Evolutionary conservation across 2,329 filamentous ascomycete genomes (phyloP).

Genomic region (Trichoderma brevicompactum): DNA sequence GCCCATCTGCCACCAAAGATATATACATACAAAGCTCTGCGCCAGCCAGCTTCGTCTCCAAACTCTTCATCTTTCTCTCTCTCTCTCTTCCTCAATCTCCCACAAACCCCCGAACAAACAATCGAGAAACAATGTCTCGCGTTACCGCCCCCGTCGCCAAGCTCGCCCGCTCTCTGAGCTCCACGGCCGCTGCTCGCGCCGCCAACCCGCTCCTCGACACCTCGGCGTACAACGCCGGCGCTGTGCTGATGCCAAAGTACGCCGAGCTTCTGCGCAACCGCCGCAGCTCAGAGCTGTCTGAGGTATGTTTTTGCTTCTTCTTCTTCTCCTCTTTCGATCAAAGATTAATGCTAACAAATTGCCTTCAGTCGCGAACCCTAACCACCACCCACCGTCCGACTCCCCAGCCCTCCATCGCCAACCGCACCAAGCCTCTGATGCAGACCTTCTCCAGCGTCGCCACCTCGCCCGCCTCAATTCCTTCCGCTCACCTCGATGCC

Average conservation of each 20-base stretch:
- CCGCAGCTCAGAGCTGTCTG: conserved; percentile 43
- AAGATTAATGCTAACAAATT: neutral
- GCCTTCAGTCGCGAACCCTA: conserved; percentile 38
- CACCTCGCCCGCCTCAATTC: conserved; percentile 50
- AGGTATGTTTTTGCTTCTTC: conserved; percentile 43
- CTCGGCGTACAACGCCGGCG: conserved; percentile 44
- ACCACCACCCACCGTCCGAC: conserved; percentile 55
- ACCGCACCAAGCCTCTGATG: conserved; percentile 61
- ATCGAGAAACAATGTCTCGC: conserved; percentile 49
- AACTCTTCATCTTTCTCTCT: neutral
- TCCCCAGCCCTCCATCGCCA: conserved; percentile 49
- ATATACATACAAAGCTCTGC: neutral
- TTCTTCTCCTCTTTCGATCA: neutral
- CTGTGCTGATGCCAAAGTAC: conserved; percentile 53
- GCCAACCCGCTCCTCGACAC: conserved; percentile 43
- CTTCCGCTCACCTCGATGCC: conserved; percentile 57
- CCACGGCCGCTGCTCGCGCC: conserved; percentile 46
- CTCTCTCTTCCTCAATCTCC: neutral
- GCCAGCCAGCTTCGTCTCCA: too few species aligned
- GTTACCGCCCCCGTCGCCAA: conserved; percentile 55
- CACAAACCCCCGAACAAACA: conserved; percentile 15
- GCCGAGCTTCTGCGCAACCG: conserved; percentile 50
- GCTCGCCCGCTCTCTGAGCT: conserved; percentile 52
- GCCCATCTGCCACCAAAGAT: neutral
- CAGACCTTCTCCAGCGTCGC: conserved; percentile 63